Evolutionary conservation across 768 basidiomycete genomes (phyloP).

Genomic region (Suillus clintonianus): DNA sequence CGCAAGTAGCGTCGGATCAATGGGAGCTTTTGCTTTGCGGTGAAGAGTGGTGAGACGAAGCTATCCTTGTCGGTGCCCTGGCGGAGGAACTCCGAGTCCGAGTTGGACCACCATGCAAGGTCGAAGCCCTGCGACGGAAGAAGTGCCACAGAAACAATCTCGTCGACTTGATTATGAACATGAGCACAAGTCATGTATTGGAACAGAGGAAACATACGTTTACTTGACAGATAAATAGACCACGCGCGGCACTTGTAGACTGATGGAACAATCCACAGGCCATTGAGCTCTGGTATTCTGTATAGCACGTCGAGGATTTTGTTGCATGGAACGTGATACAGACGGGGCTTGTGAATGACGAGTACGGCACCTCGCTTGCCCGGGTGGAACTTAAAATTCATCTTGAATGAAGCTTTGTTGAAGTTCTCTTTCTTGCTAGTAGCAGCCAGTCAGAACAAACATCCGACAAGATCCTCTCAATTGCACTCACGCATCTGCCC

Average conservation of each 20-base stretch:
- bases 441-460: not conserved
- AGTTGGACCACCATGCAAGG: conserved; percentile 24
- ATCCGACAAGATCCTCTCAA: not conserved
- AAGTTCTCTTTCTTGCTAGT: conserved; percentile 22
- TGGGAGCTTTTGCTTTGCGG: conserved; percentile 16
- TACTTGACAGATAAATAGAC: conserved; percentile 35
- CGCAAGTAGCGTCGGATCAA: conserved; percentile 12
- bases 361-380: conserved; percentile 33
- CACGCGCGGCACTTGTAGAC: conserved; percentile 33
- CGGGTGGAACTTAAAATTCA: conserved; percentile 33
- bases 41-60: conserved; percentile 26
- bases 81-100: conserved; percentile 20
- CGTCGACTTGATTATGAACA: conserved; percentile 17
- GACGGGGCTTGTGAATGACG: conserved; percentile 32
- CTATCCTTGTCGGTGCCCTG: conserved; percentile 20
- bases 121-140: conserved; percentile 11
- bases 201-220: conserved; percentile 10
- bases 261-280: conserved; percentile 35
- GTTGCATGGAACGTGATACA: conserved; percentile 15
- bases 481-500: conserved; percentile 23
- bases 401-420: conserved; percentile 32
- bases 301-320: conserved; percentile 28
- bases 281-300: conserved; percentile 22
- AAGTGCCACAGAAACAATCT: conserved; percentile 28
- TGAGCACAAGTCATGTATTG: conserved; percentile 3